Conservation (phyloP, 345 rosid genomes). For the Balakata baccata region DNA sequence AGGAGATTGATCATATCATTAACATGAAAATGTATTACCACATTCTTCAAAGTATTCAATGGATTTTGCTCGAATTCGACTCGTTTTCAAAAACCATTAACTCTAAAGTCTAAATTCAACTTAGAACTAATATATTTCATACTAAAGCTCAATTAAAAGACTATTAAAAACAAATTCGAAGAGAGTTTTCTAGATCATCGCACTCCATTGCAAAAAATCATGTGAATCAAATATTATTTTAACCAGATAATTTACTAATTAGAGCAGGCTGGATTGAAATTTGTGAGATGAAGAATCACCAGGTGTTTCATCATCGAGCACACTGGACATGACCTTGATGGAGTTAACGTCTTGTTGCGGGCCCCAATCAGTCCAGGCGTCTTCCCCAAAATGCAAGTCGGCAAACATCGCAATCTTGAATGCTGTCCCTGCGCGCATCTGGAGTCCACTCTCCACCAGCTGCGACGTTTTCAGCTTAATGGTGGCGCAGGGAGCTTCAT, state of each 20-base stretch:
- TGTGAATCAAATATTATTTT: background rate
- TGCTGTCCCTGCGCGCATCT: slow-evolving; percentile 31
- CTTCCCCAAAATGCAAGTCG: slow-evolving; percentile 80
- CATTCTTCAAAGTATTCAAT: background rate
- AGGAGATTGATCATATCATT: background rate
- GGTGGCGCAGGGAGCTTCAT: slow-evolving; percentile 7
- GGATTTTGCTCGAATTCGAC: background rate
- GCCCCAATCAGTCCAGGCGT: slow-evolving; percentile 75
- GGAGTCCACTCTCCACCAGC: slow-evolving; percentile 17
- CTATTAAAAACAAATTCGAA: background rate
- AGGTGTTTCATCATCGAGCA: slow-evolving; percentile 59
- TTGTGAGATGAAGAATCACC: slow-evolving; percentile 28
- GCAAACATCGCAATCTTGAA: slow-evolving; percentile 69
- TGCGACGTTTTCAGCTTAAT: slow-evolving; percentile 13
- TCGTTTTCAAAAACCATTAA: background rate
- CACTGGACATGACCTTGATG: slow-evolving; percentile 53
- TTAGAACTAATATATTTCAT: background rate
- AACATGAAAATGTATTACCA: background rate
- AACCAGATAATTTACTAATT: background rate
- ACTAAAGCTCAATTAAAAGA: background rate
- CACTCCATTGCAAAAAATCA: background rate
- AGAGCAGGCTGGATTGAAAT: background rate
- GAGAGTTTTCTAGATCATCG: background rate
- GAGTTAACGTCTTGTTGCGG: slow-evolving; percentile 64
- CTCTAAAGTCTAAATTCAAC: background rate